A percentile compares a stretch with the other conserved stretches of the same genome.
These are phyloP conservation scores for Thermomyces lanuginosus DNA, from an alignment of 2,329 filamentous ascomycete genomes.

Conservation along the genomic window DNA sequence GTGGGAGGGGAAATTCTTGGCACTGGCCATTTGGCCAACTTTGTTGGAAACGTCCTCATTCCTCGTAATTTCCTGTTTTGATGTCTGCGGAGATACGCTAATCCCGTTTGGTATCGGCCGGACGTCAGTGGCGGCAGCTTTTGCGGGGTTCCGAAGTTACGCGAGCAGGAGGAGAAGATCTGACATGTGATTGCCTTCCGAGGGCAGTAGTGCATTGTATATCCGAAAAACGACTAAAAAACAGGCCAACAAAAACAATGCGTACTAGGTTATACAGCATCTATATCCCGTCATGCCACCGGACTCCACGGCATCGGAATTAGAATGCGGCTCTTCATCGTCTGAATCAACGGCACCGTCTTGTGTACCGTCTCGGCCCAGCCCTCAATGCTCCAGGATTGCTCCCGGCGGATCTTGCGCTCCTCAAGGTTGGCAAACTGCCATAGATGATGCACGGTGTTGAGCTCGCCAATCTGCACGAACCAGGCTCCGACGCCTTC, in stretches of 20 bases:
- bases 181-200: no score
- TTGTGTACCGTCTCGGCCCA: conserved; percentile 98
- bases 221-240: background rate
- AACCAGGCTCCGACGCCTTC: conserved; percentile 98
- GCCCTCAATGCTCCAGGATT: conserved; percentile 87
- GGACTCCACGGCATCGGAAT: conserved; percentile 95
- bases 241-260: background rate
- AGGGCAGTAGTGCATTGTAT: no score
- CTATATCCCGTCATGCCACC: conserved; percentile 65
- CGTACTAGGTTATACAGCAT: no score
- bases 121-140: no score
- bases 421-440: conserved; percentile 96
- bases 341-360: conserved; percentile 91
- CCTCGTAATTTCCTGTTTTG: background rate
- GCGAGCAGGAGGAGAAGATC: no score
- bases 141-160: no score
- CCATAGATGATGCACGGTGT: conserved; percentile 96
- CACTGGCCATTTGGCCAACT: no score
- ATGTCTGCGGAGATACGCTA: background rate
- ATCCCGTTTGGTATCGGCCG: no score
- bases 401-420: conserved; percentile 72
- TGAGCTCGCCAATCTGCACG: conserved; percentile 91
- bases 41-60: no score
- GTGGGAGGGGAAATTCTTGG: no score
- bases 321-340: conserved; percentile 85